These are phyloP conservation scores for Quercus lobata DNA, from an alignment of 331 rosid species.

Conservation along the genomic window DNA sequence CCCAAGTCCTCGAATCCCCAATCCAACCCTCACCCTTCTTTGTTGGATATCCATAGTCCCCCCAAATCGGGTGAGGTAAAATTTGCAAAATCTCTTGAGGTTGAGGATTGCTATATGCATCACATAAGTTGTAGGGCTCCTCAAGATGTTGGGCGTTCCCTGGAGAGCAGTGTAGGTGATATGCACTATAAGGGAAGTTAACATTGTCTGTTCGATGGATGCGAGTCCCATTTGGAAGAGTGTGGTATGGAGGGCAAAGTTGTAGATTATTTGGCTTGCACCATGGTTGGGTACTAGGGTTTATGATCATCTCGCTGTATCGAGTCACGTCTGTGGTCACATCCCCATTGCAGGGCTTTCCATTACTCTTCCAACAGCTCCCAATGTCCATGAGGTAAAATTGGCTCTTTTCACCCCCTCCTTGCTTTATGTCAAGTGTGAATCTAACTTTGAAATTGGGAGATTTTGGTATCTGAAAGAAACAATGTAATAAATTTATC, in stretches of 20 bases:
- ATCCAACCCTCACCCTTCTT: conserved; percentile 33
- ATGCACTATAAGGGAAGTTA: conserved; percentile 25
- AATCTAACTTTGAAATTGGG: conserved; percentile 39
- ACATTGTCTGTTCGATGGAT: conserved; percentile 16
- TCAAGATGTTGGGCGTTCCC: conserved; percentile 29
- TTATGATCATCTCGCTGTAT: conserved; percentile 39
- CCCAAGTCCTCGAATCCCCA: conserved; percentile 30
- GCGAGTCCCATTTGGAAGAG: conserved; percentile 19
- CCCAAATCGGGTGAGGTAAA: conserved; percentile 37
- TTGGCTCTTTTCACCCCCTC: conserved; percentile 29
- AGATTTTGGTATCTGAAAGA: conserved; percentile 32
- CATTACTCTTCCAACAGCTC: conserved; percentile 40
- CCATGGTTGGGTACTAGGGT: conserved; percentile 15
- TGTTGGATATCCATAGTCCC: conserved; percentile 30
- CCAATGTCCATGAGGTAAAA: conserved; percentile 39
- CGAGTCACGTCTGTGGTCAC: conserved; percentile 32
- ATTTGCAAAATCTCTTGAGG: conserved; percentile 35
- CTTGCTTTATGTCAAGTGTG: conserved; percentile 16
- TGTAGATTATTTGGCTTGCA: conserved; percentile 12
- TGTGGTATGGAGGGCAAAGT: conserved; percentile 30
- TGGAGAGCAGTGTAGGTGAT: conserved; percentile 24
- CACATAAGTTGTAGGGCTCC: conserved; percentile 15
- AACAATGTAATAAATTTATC: not conserved
- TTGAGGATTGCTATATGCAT: conserved; percentile 36
- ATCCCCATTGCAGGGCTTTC: conserved; percentile 29